Evolutionary conservation across 2,329 filamentous ascomycete genomes (phyloP), one percentile per base, ranked within the genome.

Genomic region (Madurella fahalii): DNA sequence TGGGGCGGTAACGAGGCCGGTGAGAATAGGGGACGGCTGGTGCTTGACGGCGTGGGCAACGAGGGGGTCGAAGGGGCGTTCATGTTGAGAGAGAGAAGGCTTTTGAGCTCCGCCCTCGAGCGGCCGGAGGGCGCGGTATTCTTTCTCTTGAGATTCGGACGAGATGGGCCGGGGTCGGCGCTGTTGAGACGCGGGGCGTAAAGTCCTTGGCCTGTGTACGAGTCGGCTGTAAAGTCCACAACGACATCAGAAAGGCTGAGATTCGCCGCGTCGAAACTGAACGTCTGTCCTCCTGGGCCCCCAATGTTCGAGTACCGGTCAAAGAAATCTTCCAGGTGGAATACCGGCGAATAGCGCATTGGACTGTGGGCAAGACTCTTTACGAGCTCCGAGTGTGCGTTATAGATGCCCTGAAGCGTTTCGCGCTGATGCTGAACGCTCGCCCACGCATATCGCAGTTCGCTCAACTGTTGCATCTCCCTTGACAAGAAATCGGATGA

Each of bases 321-420:
- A 63, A 94, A 92, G 69, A 95, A 95, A 66, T 94, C 89, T 60
- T 94, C 90, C 13, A 92, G 80, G 58, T 94, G 89, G 64, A 94
- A 93, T 1, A 89, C 87, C 0, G 89, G 86, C 0, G 85, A 85
- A 61, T 90, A 90, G 9, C 87, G 74, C 78, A 89, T 85, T 0
- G 84, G 79, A 58, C 82, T 89, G 51, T 78, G 84, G 1, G 82
- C 79, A 17, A 90, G 69, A 3, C 82, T 84, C 65, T 89, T 88
- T 50, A 92, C 85, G n/a, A 95, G 77, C 67, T 92, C 88, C 0
- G 82, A 78, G 65, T 95, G 90, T n/a, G 86, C 88, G 25, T 81
- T 81, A 67, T 88, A 92, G 11, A 95, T 86, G 9, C 78, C 81
- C 69, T 92, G 87, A 5, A 95, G 74, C 2, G 87, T 89, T 59